Evolutionary conservation across 352 stramenopile species (phyloP), one percentile per base, ranked within the genome.

Genomic region (Globisporangium heterothallicum): DNA sequence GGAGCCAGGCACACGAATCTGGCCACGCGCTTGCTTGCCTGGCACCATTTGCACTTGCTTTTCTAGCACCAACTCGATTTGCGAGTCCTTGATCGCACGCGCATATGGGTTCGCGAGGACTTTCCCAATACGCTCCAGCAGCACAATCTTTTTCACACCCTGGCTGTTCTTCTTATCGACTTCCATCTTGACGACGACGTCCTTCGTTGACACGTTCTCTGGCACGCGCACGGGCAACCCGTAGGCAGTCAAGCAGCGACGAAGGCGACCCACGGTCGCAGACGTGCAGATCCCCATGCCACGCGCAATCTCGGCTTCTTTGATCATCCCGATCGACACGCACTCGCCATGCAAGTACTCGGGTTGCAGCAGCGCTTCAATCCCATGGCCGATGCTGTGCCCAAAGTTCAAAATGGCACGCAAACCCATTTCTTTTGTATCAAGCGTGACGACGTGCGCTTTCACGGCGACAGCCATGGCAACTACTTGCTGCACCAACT

Each of bases 351-450:
- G 96, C 44, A 98, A 60, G 61, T 86, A 98, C 57, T 96, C 92
- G 49, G 98, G 97, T 42, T 97, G 94, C 24, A 97, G 71, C 49
- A 97, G 73, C 63, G 95, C 96, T 69, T 99, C 97, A 55, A 99
- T 98, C 42, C 96, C 96, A 68, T 99, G 97, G 51, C 96, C 97
- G 59, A 99, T 96, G 46, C 96, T 99, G 80, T 99, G 97, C n/a
- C 97, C 97, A 55, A 99, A 92, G 75, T 99, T 99, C 32, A 99
- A 84, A 30, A 98, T 98, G 13, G 96, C 96, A 14, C 97, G 83
- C 24, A 98, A 55, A 1, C 95, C 96, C 56, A 93, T 94, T 69
- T 99, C 96, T 64, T 95, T 94, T 47, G 97, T 95, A 65, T 99
- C 96, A 12, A 86, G 70, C 29, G 94, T 96, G 12, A 99, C 96